A percentile compares a stretch with the other conserved stretches of the same genome.
phyloP scores from a whole-genome alignment of 83 land plant genomes.

The Picea engelmannii region DNA sequence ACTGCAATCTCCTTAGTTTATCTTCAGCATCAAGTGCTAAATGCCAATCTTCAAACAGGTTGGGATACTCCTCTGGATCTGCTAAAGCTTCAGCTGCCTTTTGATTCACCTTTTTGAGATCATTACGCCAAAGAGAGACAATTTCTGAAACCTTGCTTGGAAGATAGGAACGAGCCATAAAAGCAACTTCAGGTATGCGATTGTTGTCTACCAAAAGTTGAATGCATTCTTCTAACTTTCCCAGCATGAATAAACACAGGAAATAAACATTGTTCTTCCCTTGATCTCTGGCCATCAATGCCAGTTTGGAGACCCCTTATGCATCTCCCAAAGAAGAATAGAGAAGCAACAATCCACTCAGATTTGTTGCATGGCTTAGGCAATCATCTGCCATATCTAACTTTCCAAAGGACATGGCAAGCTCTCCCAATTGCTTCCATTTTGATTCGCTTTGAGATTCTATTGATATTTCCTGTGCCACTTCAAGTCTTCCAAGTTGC shows the following conservation, averaged over 20 bases:
- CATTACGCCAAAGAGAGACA: constrained; percentile 47
- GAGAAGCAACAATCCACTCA: constrained; percentile 47
- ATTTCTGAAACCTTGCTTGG: constrained; percentile 54
- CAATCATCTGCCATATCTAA: constrained; percentile 57
- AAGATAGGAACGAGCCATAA: constrained; percentile 49
- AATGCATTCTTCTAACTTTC: constrained; percentile 50
- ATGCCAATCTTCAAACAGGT: constrained; percentile 49
- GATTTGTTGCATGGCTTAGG: constrained; percentile 38
- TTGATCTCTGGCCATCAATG: constrained; percentile 28
- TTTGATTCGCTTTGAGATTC: constrained; percentile 87
- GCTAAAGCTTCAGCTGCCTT: constrained; percentile 56
- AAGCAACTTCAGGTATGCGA: constrained; percentile 61
- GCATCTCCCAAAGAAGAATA: constrained; percentile 51
- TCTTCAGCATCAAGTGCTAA: constrained; percentile 40
- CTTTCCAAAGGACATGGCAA: constrained; percentile 95
- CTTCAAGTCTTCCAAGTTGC: constrained; percentile 85
- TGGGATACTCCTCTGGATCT: constrained; percentile 50
- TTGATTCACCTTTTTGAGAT: no score
- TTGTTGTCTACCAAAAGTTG: constrained; percentile 45
- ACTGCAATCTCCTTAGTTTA: no score
- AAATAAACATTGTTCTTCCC: constrained; percentile 55
- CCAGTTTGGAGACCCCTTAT: constrained; percentile 37
- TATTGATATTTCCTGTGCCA: constrained; percentile 87
- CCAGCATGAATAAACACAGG: constrained; percentile 49
- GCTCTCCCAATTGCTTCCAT: constrained; percentile 96